phyloP scores from a whole-genome alignment of 345 rosid species.

The Turnera subulata region DNA sequence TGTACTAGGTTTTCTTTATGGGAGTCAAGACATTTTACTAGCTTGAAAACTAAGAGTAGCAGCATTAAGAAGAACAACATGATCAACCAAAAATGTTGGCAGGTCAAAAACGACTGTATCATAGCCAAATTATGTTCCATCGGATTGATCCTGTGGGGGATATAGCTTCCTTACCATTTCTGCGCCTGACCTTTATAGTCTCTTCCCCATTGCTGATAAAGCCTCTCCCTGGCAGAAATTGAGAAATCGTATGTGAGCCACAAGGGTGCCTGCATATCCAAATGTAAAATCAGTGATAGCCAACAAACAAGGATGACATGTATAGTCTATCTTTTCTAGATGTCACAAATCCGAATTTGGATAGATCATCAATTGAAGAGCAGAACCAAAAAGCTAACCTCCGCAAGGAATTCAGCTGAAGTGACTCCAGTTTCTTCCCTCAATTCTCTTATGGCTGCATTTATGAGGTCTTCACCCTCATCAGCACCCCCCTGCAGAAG shows the following conservation, averaged over 20 bases:
- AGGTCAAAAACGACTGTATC: neutral
- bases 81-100: neutral
- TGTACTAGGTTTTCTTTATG: too few relatives aligned
- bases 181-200: conserved; percentile 83
- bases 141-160: neutral
- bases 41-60: neutral
- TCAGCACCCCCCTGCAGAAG: conserved; percentile 75
- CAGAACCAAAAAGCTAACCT: conserved; percentile 40
- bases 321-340: too few relatives aligned
- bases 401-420: conserved; percentile 76
- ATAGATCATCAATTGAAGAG: neutral
- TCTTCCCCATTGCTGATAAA: conserved; percentile 55
- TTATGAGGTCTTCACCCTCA: conserved; percentile 77
- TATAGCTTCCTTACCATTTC: conserved; percentile 61
- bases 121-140: neutral
- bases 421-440: conserved; percentile 95
- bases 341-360: too few relatives aligned
- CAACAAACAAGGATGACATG: too few relatives aligned
- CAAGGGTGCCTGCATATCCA: conserved; percentile 50
- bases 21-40: neutral
- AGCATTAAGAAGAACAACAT: neutral
- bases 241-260: conserved; percentile 82
- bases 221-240: conserved; percentile 35
- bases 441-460: conserved; percentile 80
- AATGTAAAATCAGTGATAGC: conserved; percentile 11